A percentile compares a stretch with the other conserved stretches of the same genome.
These are phyloP conservation scores for Trapa incisa DNA, from an alignment of 345 rosid genomes.

Conservation along the genomic window DNA sequence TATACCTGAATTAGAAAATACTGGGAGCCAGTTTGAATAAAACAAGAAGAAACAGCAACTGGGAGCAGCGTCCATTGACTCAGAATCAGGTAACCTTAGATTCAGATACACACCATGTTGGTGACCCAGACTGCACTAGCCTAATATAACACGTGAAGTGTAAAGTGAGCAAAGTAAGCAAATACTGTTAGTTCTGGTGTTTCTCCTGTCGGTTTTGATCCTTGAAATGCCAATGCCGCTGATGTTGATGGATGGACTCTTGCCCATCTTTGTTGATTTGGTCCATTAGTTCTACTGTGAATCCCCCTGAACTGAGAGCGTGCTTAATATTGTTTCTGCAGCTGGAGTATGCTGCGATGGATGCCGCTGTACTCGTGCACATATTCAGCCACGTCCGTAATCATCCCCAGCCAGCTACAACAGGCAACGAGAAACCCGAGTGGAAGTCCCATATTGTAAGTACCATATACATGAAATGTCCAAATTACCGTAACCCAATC, in stretches of 20 bases:
- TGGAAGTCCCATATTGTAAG: conserved; percentile 84
- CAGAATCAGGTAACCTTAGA: conserved; percentile 47
- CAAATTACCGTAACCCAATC: background rate
- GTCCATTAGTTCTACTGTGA: background rate
- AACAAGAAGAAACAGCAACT: conserved; percentile 73
- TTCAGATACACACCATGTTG: background rate
- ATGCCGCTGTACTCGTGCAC: conserved; percentile 80
- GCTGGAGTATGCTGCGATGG: conserved; percentile 91
- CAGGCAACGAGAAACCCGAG: conserved; percentile 29
- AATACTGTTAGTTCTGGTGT: conserved; percentile 40
- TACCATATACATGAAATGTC: conserved; percentile 3
- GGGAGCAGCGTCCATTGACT: conserved; percentile 81
- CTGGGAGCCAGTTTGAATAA: conserved; percentile 85
- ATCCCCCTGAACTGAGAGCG: background rate
- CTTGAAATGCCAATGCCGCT: background rate
- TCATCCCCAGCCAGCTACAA: conserved; percentile 29
- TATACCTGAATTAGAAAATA: conserved; percentile 39
- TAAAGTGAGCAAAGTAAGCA: conserved; percentile 30
- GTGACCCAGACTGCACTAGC: background rate
- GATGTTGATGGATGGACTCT: background rate
- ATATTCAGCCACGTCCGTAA: conserved; percentile 42
- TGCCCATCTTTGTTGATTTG: background rate
- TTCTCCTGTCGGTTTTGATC: too few relatives aligned
- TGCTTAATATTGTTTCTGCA: conserved; percentile 19
- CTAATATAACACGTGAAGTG: background rate